Base-by-base conservation (phyloP, 208 protist species). In the Trichomonas tenax region DNA sequence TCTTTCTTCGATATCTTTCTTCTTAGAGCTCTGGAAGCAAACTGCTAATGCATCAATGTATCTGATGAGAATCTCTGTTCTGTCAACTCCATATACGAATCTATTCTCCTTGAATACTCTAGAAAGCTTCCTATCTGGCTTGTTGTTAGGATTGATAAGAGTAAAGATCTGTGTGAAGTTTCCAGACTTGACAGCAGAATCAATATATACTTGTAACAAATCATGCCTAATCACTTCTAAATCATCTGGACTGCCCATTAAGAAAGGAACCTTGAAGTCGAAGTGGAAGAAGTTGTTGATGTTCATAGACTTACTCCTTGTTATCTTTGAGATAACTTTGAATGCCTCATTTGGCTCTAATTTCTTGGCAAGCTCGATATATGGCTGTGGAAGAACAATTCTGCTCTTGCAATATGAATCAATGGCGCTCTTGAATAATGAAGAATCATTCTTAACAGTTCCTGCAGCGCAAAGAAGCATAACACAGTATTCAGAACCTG, bases 281-380 rank as follows among this genome's bases (percentile, higher is more conserved):
- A 93, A 93, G n/a, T 93, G 86, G 86, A 51, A 93, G 86, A 93
- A 93, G n/a, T 51, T 93, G 17, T 34, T 93, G 11, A 93, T 93
- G 36, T 93, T 93, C 17, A 93, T 26, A 26, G 44, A 93, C 14
- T 51, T 48, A 2, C 40, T 41, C 51, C 86, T 23, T 26, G 45
- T 41, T 3, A 48, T 17, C 31, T 93, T 93, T 8, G 17, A 51
- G 44, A 93, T 51, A 21, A 93, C 0, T 10, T 58, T 38, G n/a
- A 38, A 51, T 0, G 86, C 86, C 38, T 93, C 86, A 40, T 93
- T 48, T 38, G 86, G 86, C 15, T 23, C 10, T 11, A n/a, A 17
- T 6, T 6, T 0, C 44, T 93, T 93, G 8, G 86, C 86, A 9
- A 93, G 31, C 21, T 26, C 40, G 38, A 93, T 38, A 21, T 51